Percentiles rank a stretch among this genome's conserved stretches.
These are phyloP conservation scores for Aspergillus tanneri DNA, from an alignment of 2,329 filamentous ascomycete genomes.

Conservation along the genomic window DNA sequence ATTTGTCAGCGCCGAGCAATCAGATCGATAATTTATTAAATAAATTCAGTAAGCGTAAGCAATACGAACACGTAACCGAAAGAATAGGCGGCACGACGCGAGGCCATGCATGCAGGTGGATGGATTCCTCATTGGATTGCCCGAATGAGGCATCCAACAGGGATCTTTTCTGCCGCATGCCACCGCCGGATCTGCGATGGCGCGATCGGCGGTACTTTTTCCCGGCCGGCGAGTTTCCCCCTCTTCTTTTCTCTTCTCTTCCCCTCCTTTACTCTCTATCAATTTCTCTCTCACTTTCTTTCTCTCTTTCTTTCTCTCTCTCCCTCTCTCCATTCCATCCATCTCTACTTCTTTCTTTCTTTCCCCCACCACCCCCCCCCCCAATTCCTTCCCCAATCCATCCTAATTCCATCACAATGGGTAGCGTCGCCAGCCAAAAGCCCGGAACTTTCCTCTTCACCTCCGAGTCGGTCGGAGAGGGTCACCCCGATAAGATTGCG, in stretches of 20 bases:
- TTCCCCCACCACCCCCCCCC: slow-evolving; percentile 21
- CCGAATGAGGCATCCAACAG: neutral
- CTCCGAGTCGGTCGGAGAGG: slow-evolving; percentile 85
- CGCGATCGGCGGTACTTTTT: slow-evolving; percentile 30
- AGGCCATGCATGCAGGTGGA: too few relatives aligned
- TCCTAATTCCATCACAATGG: slow-evolving; percentile 56
- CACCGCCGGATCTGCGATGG: slow-evolving; percentile 32
- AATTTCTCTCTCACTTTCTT: slow-evolving; percentile 6
- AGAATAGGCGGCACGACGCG: too few relatives aligned
- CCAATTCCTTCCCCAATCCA: slow-evolving; percentile 23
- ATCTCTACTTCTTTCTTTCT: slow-evolving; percentile 10
- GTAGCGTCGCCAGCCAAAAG: slow-evolving; percentile 51
- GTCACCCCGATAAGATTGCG: slow-evolving; percentile 95
- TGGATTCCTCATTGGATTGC: too few relatives aligned
- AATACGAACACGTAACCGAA: too few relatives aligned
- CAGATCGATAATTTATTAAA: too few relatives aligned
- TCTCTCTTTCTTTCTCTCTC: slow-evolving; percentile 6
- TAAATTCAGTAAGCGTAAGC: too few relatives aligned
- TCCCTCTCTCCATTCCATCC: slow-evolving; percentile 23
- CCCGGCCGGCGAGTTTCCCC: slow-evolving; percentile 15
- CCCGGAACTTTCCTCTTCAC: slow-evolving; percentile 79
- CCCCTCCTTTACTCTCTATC: neutral
- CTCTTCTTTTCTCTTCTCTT: slow-evolving; percentile 11
- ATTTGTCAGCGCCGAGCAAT: neutral
- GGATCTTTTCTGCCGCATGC: slow-evolving; percentile 20